phyloP scores from a whole-genome alignment of 352 stramenopile genomes.

The Pythium sukuiense region DNA sequence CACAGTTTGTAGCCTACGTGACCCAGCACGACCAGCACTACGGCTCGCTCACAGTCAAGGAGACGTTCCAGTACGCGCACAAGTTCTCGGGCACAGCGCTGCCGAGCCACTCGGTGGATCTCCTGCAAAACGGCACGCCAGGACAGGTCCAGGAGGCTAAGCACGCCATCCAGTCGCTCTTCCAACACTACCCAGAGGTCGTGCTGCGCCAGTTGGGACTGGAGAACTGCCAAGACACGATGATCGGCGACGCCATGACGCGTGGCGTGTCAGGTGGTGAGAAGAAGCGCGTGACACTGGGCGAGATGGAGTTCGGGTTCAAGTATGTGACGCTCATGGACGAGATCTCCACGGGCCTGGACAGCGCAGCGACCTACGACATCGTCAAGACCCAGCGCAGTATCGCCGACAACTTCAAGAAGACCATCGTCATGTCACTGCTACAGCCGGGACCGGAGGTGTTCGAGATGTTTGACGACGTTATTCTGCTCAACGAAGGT shows the following conservation, averaged over 20 bases:
- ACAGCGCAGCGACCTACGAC: slow-evolving; percentile 37
- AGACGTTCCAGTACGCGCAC: slow-evolving; percentile 38
- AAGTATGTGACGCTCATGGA: slow-evolving; percentile 42
- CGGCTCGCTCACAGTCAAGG: slow-evolving; percentile 32
- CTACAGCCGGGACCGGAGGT: slow-evolving; percentile 69
- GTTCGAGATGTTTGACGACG: slow-evolving; percentile 33
- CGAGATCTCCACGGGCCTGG: slow-evolving; percentile 26
- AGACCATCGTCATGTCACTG: slow-evolving; percentile 60
- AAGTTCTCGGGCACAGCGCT: slow-evolving; percentile 22
- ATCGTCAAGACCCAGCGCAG: slow-evolving; percentile 35
- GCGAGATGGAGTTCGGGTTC: slow-evolving; percentile 75
- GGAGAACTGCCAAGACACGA: slow-evolving; percentile 36
- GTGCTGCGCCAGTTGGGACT: slow-evolving; percentile 41
- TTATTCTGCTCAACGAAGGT: slow-evolving; percentile 32
- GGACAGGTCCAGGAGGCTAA: slow-evolving; percentile 20
- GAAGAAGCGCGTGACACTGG: slow-evolving; percentile 85
- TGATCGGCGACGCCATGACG: slow-evolving; percentile 31
- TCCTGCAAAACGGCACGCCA: slow-evolving; percentile 28
- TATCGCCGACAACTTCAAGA: slow-evolving; percentile 32
- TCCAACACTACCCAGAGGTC: slow-evolving; percentile 35
- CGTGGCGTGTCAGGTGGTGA: slow-evolving; percentile 76
- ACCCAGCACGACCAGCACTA: slow-evolving; percentile 35
- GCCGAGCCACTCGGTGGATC: slow-evolving; percentile 9
- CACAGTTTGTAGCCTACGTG: slow-evolving; percentile 35
- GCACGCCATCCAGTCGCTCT: slow-evolving; percentile 20